Base-by-base conservation (phyloP, 345 rosid species). In the Nasturtium officinale region DNA sequence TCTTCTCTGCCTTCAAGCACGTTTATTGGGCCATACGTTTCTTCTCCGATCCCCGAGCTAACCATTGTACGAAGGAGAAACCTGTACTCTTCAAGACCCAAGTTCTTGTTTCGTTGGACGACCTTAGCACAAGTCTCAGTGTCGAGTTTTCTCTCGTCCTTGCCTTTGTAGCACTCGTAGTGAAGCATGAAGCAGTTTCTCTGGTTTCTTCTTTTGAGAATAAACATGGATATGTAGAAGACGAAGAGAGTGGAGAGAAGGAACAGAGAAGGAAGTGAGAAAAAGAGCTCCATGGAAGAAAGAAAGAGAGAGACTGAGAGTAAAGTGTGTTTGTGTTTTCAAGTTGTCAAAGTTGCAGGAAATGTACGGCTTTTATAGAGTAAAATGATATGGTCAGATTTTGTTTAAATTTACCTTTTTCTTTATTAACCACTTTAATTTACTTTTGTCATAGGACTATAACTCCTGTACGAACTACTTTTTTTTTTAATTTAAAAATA, bases 11-110 rank as follows among this genome's bases (percentile, higher is more conserved):
- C 89, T 37, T 64, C 84, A 2, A 90, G 54, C 10, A 90, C 81
- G 58, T 75, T 76, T 69, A 16, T 81, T 1, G 98, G 92, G n/a
- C 83, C 85, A 30, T 83, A 92, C 6, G 92, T 82, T 77, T 84
- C 78, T 20, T 92, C 92, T 13, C 96, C 95, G 1, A 92, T 77
- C 17, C 98, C 98, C 0, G 95, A 88, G 66, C 59, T 83, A 43
- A 63, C 83, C 55, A 92, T 81, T 6, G 89, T 87, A 60, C 81
- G 77, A 3, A 87, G 74, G 16, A 92, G 83, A 69, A 92, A 92
- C 76, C 85, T 76, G 82, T 73, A 84, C 66, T 91, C 86, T 48
- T 89, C 85, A 6, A 87, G 80, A 38, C 88, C 85, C 18, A 85
- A 79, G 73, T 83, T 85, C 62, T 76, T 81, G 83, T 85, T 87